A percentile compares a stretch with the other conserved stretches of the same genome.
phyloP scores from a whole-genome alignment of 1,284 basidiomycete genomes.

The Leucocoprinus gongylophorus region DNA sequence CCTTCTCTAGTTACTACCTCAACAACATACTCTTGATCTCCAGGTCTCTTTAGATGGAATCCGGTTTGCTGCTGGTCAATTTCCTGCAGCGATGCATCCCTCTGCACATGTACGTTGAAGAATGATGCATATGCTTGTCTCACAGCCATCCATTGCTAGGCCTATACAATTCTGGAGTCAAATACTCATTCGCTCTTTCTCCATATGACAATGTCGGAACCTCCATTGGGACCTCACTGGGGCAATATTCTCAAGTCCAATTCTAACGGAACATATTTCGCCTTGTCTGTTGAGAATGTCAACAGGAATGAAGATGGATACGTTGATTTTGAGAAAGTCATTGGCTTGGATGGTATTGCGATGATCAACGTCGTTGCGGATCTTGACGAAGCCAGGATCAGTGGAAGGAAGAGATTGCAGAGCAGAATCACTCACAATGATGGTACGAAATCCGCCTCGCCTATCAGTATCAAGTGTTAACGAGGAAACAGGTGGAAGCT shows the following conservation, averaged over 20 bases:
- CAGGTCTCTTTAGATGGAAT: constrained; percentile 90
- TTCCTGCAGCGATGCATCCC: constrained; percentile 86
- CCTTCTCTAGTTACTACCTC: constrained; percentile 46
- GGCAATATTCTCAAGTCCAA: constrained; percentile 95
- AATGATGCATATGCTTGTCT: constrained; percentile 3
- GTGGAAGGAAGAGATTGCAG: constrained; percentile 73
- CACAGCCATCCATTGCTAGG: constrained; percentile 39
- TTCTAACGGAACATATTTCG: constrained; percentile 96
- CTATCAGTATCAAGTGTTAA: background rate
- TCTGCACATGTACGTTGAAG: constrained; percentile 65
- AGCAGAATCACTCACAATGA: constrained; percentile 96
- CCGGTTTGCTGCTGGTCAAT: constrained; percentile 78
- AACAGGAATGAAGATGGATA: constrained; percentile 85
- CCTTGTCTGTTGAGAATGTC: constrained; percentile 78
- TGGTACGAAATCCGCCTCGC: constrained; percentile 40
- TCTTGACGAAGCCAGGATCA: constrained; percentile 66
- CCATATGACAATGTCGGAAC: constrained; percentile 87
- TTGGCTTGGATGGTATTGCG: constrained; percentile 92
- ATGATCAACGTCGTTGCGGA: constrained; percentile 89
- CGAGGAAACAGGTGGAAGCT: constrained; percentile 58
- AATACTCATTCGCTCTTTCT: constrained; percentile 91
- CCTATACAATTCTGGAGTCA: constrained; percentile 93
- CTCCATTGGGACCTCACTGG: constrained; percentile 65
- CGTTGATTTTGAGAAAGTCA: constrained; percentile 98
- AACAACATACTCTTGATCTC: constrained; percentile 61